These are phyloP conservation scores for Paracorniculantispora psalliotae DNA, from an alignment of 2,329 filamentous ascomycete species.

Conservation along the genomic window DNA sequence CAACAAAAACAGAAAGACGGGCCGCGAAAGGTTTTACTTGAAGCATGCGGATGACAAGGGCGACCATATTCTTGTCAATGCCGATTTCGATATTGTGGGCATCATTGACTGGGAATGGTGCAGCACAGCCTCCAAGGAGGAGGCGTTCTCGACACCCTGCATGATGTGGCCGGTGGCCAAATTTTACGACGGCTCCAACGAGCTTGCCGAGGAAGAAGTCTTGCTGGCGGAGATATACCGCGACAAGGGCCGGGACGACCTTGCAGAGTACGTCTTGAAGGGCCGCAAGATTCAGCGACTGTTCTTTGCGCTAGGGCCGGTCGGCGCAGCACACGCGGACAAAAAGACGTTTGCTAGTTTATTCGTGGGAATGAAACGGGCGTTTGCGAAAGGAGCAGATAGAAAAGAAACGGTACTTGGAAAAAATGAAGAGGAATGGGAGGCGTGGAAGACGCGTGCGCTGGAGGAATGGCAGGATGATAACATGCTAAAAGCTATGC, in stretches of 20 bases:
- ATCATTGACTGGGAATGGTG: constrained; percentile 42
- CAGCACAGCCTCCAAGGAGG: constrained; percentile 21
- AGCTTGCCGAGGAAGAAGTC: constrained; percentile 15
- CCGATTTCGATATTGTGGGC: constrained; percentile 35
- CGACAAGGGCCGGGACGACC: constrained; percentile 16
- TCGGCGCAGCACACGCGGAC: not conserved
- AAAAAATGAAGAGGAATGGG: not conserved
- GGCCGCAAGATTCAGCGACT: constrained; percentile 17
- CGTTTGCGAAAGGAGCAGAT: not conserved
- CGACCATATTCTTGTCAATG: constrained; percentile 38
- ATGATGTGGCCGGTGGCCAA: constrained; percentile 30
- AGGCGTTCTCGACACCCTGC: constrained; percentile 21
- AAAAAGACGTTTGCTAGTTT: constrained; percentile 13
- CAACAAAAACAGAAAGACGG: not conserved
- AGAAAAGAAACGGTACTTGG: not conserved
- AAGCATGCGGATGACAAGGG: constrained; percentile 43
- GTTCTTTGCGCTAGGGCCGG: constrained; percentile 18
- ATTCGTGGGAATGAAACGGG: constrained; percentile 15
- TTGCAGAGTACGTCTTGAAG: constrained; percentile 16
- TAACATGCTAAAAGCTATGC: not conserved
- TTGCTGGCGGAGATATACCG: constrained; percentile 13
- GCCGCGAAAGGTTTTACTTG: constrained; percentile 27
- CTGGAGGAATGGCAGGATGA: not conserved
- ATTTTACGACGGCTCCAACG: constrained; percentile 28
- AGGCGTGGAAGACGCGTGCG: not conserved